Conservation (phyloP, 805 yeast genomes). For the Wickerhamia fluorescens region DNA sequence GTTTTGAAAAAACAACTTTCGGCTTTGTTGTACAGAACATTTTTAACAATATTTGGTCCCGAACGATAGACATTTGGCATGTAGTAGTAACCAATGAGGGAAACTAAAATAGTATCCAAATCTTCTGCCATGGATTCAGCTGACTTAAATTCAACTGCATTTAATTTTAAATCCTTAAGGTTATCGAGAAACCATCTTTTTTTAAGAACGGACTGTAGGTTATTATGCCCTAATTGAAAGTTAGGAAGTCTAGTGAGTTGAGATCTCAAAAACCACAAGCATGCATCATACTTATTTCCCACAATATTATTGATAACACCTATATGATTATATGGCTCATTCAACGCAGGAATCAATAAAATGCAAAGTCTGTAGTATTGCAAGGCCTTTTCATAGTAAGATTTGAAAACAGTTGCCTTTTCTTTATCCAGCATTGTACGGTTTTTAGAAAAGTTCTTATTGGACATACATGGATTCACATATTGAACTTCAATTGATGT, state of each 20-base stretch:
- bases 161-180: constrained; percentile 13
- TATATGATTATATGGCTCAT: constrained; percentile 58
- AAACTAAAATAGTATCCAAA: constrained; percentile 17
- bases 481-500: constrained; percentile 41
- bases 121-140: constrained; percentile 8
- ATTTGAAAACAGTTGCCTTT: constrained; percentile 34
- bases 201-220: constrained; percentile 34
- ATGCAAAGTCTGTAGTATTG: constrained; percentile 44
- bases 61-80: constrained; percentile 27
- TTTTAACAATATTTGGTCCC: constrained; percentile 15
- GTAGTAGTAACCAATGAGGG: constrained; percentile 37
- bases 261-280: constrained; percentile 50
- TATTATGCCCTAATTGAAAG: constrained; percentile 39
- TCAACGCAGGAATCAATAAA: constrained; percentile 55
- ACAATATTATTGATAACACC: constrained; percentile 39
- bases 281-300: constrained; percentile 41
- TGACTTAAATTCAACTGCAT: constrained; percentile 5
- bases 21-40: constrained; percentile 16
- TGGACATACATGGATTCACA: constrained; percentile 26
- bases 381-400: constrained; percentile 19
- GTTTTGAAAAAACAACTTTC: constrained; percentile 17
- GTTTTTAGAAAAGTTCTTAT: constrained; percentile 21
- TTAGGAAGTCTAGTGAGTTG: constrained; percentile 45
- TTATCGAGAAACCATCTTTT: constrained; percentile 27
- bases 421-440: constrained; percentile 21